Base-by-base conservation (phyloP, 108 stramenopile species). In the Fistulifera pelliculosa region DNA sequence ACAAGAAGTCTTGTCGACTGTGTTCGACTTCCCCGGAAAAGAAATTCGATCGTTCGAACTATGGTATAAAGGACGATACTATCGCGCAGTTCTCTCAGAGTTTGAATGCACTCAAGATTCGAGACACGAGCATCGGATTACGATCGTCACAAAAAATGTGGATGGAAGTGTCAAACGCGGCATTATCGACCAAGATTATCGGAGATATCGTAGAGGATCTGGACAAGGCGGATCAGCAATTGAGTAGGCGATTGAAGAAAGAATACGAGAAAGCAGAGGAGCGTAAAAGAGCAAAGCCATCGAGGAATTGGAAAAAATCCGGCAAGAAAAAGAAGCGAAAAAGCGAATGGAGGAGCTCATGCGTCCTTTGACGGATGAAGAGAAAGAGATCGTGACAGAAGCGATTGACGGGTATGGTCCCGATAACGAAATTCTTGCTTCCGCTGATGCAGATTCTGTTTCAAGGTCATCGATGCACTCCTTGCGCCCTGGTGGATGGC, bases 401-500 rank as follows among this genome's bases (percentile, higher is more conserved):
- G 83, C 79, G 0, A 63, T 85, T 18, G 66, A 71, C 47, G 85
- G 81, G 13, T 52, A 38, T 21, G 82, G 81, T 16, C 64, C 62
- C 11, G 51, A 55, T 6, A 11, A 41, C 3, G 79, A 84, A 19
- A 69, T 86, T 14, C 27, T 93, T 11, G 85, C 80, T 11, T 61
- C 62, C 22, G 63, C 52, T 21, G 80, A 66, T n/a, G 62, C 77
- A 38, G 93, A 94, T 67, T 71, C 74, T 3, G 81, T 90, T 24
- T 77, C 71, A 49, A 71, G 86, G 2, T 26, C 43, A 24, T 83
- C 79, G 35, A 76, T 94, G 64, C 74, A 70, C 8, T 67, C 60
- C 27, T 71, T 94, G 6, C 66, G 56, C 38, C 87, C 85, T 0
- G 83, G 84, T 18, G 63, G 74, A 45, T 98, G 97, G 97, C 71